Percentiles rank a stretch among this genome's conserved stretches.
Evolutionary conservation across 2,329 filamentous ascomycete genomes (phyloP).

Genomic region (Verruconis gallopava): DNA sequence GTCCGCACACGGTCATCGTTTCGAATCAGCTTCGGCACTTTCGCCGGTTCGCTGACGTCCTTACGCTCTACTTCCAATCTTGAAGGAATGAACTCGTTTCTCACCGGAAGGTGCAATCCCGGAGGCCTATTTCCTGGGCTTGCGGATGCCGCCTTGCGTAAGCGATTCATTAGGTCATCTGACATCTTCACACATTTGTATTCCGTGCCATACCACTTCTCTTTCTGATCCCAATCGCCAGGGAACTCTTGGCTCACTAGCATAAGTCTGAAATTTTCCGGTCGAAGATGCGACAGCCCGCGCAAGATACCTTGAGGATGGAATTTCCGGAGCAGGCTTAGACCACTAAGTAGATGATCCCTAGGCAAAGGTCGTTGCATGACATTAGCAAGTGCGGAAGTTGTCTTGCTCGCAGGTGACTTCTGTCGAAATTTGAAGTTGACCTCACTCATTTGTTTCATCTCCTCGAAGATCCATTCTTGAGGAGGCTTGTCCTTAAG

Average conservation of each 20-base stretch:
- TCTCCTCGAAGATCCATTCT: constrained; percentile 89
- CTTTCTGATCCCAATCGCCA: constrained; percentile 72
- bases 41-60: constrained; percentile 61
- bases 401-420: constrained; percentile 76
- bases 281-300: constrained; percentile 59
- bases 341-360: constrained; percentile 76
- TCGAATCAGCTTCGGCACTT: constrained; percentile 67
- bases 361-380: constrained; percentile 81
- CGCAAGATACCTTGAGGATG: constrained; percentile 63
- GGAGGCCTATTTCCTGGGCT: constrained; percentile 46
- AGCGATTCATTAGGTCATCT: constrained; percentile 56
- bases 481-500: constrained; percentile 69
- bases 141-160: constrained; percentile 50
- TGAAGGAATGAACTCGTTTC: constrained; percentile 91
- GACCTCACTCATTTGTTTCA: constrained; percentile 79
- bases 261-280: constrained; percentile 80
- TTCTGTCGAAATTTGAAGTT: constrained; percentile 95
- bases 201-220: constrained; percentile 97
- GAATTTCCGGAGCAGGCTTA: constrained; percentile 64
- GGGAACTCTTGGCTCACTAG: constrained; percentile 75
- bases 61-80: constrained; percentile 79
- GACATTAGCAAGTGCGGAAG: constrained; percentile 66
- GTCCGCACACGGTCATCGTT: constrained; percentile 69
- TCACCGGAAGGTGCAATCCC: constrained; percentile 74
- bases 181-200: constrained; percentile 76